phyloP scores from a whole-genome alignment of 805 yeast species.

The Diddensiella transvaalensis region DNA sequence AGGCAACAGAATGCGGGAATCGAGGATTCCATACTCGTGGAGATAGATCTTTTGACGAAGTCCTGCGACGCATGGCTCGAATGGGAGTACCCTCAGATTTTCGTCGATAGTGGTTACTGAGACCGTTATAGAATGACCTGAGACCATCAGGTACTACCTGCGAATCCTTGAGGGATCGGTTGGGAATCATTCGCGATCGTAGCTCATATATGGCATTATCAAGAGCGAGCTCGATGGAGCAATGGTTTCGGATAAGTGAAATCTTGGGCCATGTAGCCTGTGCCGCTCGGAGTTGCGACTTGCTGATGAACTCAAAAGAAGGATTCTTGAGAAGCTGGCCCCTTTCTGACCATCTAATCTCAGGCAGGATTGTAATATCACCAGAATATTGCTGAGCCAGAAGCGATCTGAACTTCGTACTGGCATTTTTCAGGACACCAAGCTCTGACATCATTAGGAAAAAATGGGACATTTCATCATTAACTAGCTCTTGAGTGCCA shows the following conservation, averaged over 20 bases:
- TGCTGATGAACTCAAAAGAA: slow-evolving; percentile 65
- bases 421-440: slow-evolving; percentile 68
- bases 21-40: slow-evolving; percentile 15
- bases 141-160: background rate
- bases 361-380: slow-evolving; percentile 88
- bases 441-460: slow-evolving; percentile 69
- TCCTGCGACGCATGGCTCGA: slow-evolving; percentile 8
- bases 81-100: slow-evolving; percentile 13
- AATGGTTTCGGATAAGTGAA: slow-evolving; percentile 80
- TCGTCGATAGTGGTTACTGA: slow-evolving; percentile 11
- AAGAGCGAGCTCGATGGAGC: slow-evolving; percentile 82
- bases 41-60: slow-evolving; percentile 12
- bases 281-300: slow-evolving; percentile 76
- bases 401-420: slow-evolving; percentile 70
- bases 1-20: slow-evolving; percentile 16
- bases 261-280: slow-evolving; percentile 92
- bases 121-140: background rate
- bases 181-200: slow-evolving; percentile 35
- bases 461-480: slow-evolving; percentile 74
- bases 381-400: slow-evolving; percentile 88
- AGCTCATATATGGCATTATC: slow-evolving; percentile 73
- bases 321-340: slow-evolving; percentile 74
- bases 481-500: slow-evolving; percentile 49
- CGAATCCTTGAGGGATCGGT: background rate
- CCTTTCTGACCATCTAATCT: slow-evolving; percentile 54